phyloP scores from a whole-genome alignment of 202 grass and related monocot species.

The Cymbopogon flexuosus region DNA sequence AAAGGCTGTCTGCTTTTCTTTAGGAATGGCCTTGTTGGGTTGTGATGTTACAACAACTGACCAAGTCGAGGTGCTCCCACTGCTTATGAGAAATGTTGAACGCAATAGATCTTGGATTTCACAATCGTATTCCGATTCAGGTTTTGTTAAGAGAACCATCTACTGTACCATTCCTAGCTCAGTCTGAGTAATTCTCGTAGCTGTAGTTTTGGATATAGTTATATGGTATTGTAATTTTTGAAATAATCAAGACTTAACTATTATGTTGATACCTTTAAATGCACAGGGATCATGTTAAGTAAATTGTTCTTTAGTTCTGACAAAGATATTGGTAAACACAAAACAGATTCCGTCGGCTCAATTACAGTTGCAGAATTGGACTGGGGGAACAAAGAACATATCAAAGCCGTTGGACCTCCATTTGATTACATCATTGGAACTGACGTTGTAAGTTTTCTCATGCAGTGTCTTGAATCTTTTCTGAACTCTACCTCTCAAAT shows the following conservation, averaged over 20 bases:
- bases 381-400: slow-evolving; percentile 87
- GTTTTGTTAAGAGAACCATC: slow-evolving; percentile 32
- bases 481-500: not conserved
- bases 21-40: slow-evolving; percentile 85
- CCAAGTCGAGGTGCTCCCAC: slow-evolving; percentile 78
- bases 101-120: slow-evolving; percentile 79
- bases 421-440: slow-evolving; percentile 97
- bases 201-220: not conserved
- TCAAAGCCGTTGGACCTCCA: slow-evolving; percentile 66
- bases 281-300: not conserved
- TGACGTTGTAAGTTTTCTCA: slow-evolving; percentile 71
- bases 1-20: slow-evolving; percentile 15
- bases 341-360: slow-evolving; percentile 56
- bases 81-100: slow-evolving; percentile 84
- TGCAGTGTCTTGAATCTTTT: not conserved
- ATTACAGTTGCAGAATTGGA: slow-evolving; percentile 75
- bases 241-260: not conserved
- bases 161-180: not conserved
- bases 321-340: slow-evolving; percentile 25
- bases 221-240: not conserved
- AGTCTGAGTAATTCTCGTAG: not conserved
- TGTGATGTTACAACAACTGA: slow-evolving; percentile 80
- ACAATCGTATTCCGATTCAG: slow-evolving; percentile 73
- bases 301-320: slow-evolving; percentile 16
- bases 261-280: not conserved